Evolutionary conservation across 441 rosid genomes (phyloP).

Genomic region (Eruca vesicaria): DNA sequence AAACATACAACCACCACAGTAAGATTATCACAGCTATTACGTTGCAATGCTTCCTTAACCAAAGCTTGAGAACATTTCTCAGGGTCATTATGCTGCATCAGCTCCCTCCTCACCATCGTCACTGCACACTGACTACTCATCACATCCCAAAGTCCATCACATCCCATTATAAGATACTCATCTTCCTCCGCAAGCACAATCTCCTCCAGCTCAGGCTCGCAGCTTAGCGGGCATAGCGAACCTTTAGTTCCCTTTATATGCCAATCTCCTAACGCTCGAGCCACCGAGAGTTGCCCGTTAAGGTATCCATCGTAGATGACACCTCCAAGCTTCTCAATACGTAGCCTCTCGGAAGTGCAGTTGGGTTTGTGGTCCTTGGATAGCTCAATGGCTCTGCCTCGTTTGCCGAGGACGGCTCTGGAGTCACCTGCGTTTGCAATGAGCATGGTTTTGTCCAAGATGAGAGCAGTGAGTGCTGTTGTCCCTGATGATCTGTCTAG

Average conservation of each 20-base stretch:
- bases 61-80: constrained; percentile 59
- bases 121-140: constrained; percentile 97
- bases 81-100: constrained; percentile 78
- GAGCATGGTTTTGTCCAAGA: constrained; percentile 79
- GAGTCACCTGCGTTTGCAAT: constrained; percentile 95
- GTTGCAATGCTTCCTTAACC: constrained; percentile 83
- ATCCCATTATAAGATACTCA: constrained; percentile 80
- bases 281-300: constrained; percentile 80
- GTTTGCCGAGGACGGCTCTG: constrained; percentile 82
- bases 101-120: constrained; percentile 82
- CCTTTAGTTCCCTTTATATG: constrained; percentile 91
- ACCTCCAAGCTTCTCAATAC: constrained; percentile 94
- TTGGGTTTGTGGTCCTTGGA: constrained; percentile 92
- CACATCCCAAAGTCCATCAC: constrained; percentile 96
- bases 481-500: constrained; percentile 85
- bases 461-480: constrained; percentile 77
- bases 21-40: constrained; percentile 79
- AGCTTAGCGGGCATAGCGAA: constrained; percentile 76
- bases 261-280: constrained; percentile 96
- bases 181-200: constrained; percentile 71
- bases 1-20: constrained; percentile 79
- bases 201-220: constrained; percentile 91
- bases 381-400: constrained; percentile 87
- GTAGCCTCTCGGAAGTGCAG: constrained; percentile 68
- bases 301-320: constrained; percentile 91